Conservation (phyloP, 208 protist genomes). For the Leishmania braziliensis region DNA sequence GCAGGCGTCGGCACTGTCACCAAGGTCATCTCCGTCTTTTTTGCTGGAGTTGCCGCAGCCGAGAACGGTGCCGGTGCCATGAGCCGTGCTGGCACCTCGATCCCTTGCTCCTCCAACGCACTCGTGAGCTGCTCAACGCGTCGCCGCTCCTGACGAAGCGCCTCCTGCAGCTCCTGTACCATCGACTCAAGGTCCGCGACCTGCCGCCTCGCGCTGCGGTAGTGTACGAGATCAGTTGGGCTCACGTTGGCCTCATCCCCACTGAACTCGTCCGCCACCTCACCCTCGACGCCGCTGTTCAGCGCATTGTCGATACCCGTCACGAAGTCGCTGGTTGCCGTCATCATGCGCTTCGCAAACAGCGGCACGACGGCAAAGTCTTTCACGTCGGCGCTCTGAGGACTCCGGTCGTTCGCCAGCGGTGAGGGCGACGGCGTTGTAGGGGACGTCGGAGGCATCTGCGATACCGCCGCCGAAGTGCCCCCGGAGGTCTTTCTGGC, state of each 20-base stretch:
- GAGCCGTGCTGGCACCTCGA: slow-evolving; percentile 29
- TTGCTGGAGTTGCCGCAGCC: neutral
- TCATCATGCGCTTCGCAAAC: slow-evolving; percentile 50
- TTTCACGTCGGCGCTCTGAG: slow-evolving; percentile 12
- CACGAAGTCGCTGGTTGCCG: slow-evolving; percentile 44
- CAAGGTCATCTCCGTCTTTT: neutral
- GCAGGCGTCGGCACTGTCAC: neutral
- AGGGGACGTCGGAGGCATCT: neutral
- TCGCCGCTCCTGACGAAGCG: slow-evolving; percentile 42
- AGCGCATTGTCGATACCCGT: slow-evolving; percentile 47
- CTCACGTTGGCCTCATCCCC: slow-evolving; percentile 31
- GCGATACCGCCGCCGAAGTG: slow-evolving; percentile 1
- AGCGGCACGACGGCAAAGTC: slow-evolving; percentile 32
- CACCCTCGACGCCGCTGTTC: slow-evolving; percentile 22
- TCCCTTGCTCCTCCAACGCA: slow-evolving; percentile 31
- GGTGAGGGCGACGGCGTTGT: neutral
- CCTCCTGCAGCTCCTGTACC: slow-evolving; percentile 63
- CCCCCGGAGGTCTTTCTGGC: neutral
- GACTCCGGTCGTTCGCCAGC: slow-evolving; percentile 8
- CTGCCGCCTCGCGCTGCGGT: slow-evolving; percentile 21
- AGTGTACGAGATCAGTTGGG: slow-evolving; percentile 11
- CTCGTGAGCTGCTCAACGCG: slow-evolving; percentile 34
- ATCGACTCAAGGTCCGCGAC: slow-evolving; percentile 48
- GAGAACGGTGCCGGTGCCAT: neutral
- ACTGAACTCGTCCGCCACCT: neutral